These are phyloP conservation scores for Trichoderma guizhouense DNA, from an alignment of 2,329 filamentous ascomycete genomes.

Conservation along the genomic window DNA sequence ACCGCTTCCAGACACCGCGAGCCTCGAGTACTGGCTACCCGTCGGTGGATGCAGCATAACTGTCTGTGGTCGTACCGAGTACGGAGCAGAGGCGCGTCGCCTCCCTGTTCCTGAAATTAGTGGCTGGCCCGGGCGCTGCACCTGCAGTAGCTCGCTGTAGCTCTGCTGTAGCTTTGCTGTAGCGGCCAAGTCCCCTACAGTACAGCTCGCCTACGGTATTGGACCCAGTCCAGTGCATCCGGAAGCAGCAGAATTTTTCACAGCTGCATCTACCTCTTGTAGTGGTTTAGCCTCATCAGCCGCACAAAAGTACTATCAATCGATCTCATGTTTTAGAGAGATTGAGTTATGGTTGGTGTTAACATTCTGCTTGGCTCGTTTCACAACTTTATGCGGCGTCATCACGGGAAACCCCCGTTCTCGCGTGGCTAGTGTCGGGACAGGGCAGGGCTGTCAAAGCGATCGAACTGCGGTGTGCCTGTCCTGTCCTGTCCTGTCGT, in stretches of 20 bases:
- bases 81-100: neutral
- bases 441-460: neutral
- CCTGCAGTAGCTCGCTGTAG: slow-evolving; percentile 8
- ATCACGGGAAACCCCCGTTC: neutral
- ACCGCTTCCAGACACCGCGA: neutral
- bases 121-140: neutral
- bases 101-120: slow-evolving; percentile 15
- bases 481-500: neutral
- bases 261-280: neutral
- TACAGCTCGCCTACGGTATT: neutral
- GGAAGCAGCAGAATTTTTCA: neutral
- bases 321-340: neutral
- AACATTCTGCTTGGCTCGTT: neutral
- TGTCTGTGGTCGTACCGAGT: neutral
- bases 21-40: neutral
- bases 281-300: neutral
- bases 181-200: neutral
- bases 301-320: neutral
- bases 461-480: neutral
- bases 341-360: neutral
- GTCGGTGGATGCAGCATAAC: neutral
- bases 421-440: neutral
- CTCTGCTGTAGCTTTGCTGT: neutral
- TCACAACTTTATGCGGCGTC: neutral
- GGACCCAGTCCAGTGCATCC: neutral